Conservation (phyloP, 1,284 basidiomycete species). For the Schizophyllum commune region DNA sequence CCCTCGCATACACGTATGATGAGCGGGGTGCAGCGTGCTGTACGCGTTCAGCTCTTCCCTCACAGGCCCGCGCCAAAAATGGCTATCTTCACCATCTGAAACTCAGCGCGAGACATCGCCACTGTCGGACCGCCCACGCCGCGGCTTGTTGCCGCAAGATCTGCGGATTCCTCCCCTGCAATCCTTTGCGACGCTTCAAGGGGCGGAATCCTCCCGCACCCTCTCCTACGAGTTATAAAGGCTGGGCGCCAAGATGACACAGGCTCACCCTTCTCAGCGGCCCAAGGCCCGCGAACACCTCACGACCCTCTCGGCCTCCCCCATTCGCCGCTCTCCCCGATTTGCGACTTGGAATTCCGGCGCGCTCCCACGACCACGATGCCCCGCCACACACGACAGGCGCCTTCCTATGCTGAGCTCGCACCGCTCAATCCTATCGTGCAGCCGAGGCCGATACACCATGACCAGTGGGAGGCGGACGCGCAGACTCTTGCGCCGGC, state of each 20-base stretch:
- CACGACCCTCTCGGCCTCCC: no score
- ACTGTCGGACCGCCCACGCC: no score
- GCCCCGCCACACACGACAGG: not conserved
- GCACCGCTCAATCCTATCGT: not conserved
- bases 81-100: not conserved
- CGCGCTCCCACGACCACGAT: no score
- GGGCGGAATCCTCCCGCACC: not conserved
- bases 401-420: not conserved
- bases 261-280: no score
- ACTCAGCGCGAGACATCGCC: no score
- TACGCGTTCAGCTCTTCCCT: not conserved
- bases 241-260: not conserved
- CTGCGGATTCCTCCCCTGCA: not conserved
- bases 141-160: not conserved
- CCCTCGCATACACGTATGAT: no score
- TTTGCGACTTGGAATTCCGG: no score
- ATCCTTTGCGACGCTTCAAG: not conserved
- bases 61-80: not conserved
- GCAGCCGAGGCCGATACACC: not conserved
- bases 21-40: not conserved
- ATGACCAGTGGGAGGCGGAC: not conserved
- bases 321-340: no score
- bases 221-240: not conserved
- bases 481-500: not conserved
- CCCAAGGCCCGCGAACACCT: no score